These are phyloP conservation scores for Suillus clintonianus DNA, from an alignment of 768 basidiomycete genomes.

Conservation along the genomic window DNA sequence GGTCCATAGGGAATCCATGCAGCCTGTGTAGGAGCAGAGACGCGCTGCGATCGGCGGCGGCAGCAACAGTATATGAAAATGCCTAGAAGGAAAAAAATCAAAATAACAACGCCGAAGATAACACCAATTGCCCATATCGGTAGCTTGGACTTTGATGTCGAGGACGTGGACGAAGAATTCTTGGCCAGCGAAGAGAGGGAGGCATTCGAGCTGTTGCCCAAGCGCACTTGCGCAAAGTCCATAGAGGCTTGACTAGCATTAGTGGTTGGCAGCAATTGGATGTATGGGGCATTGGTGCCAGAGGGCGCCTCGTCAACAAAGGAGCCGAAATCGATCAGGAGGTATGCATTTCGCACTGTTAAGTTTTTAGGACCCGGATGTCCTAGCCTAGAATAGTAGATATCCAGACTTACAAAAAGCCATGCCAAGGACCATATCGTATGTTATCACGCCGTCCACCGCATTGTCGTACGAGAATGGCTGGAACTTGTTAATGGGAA, in stretches of 20 bases:
- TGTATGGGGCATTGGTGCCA: conserved; percentile 48
- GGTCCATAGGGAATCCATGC: conserved; percentile 9
- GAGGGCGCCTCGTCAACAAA: conserved; percentile 47
- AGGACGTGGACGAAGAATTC: conserved; percentile 32
- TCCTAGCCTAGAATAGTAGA: conserved; percentile 6
- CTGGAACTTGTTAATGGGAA: conserved; percentile 54
- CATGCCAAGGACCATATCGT: conserved; percentile 74
- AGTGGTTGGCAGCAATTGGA: conserved; percentile 65
- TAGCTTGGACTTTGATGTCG: conserved; percentile 20
- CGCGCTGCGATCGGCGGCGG: conserved; percentile 13
- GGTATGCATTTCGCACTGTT: conserved; percentile 66
- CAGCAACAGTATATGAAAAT: conserved; percentile 7
- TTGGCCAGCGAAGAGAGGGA: conserved; percentile 5
- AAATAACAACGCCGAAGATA: conserved; percentile 12
- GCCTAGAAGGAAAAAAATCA: conserved; percentile 10
- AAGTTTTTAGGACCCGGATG: background rate
- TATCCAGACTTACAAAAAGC: conserved; percentile 53
- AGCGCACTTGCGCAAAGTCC: conserved; percentile 17
- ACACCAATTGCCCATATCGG: conserved; percentile 15
- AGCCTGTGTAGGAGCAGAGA: background rate
- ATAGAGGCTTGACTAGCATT: conserved; percentile 41
- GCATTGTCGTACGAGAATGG: conserved; percentile 56
- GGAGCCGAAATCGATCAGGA: conserved; percentile 65
- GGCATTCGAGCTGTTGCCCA: background rate
- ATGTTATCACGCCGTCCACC: conserved; percentile 22